These are phyloP conservation scores for Xylaria grammica DNA, from an alignment of 495 filamentous ascomycete genomes.

Conservation along the genomic window DNA sequence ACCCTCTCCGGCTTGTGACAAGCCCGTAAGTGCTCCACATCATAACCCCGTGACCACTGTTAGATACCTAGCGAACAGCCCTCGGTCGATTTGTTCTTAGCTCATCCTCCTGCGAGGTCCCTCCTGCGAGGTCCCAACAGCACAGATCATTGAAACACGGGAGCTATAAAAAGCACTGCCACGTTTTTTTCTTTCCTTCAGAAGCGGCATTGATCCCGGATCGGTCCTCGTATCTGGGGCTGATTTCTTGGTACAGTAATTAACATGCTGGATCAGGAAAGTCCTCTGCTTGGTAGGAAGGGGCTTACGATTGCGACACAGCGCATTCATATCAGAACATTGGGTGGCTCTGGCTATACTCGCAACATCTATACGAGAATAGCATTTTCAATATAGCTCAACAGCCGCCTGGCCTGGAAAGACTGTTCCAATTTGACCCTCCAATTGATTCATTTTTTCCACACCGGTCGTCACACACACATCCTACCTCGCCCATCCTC, in stretches of 20 bases:
- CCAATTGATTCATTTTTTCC: neutral
- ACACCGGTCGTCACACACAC: neutral
- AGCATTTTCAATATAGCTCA: neutral
- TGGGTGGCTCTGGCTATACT: neutral
- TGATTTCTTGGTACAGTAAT: neutral
- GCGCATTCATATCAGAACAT: neutral
- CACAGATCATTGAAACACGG: neutral
- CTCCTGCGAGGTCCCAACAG: neutral
- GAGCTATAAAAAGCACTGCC: slow-evolving; percentile 10
- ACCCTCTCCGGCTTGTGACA: too few species aligned
- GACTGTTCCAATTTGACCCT: neutral
- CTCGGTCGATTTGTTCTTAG: neutral
- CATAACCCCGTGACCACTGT: neutral
- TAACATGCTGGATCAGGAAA: slow-evolving; percentile 3
- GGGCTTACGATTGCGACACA: neutral
- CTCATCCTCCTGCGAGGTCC: neutral
- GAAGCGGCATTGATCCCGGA: slow-evolving; percentile 4
- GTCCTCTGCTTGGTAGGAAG: neutral
- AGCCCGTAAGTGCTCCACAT: neutral
- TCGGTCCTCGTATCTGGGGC: neutral
- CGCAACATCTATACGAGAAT: neutral
- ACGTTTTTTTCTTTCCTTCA: neutral
- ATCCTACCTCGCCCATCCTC: neutral
- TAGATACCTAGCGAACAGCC: neutral
- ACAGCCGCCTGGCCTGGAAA: neutral